These are phyloP conservation scores for Nicotiana attenuata DNA, from an alignment of 257 asterid species.

Conservation along the genomic window DNA sequence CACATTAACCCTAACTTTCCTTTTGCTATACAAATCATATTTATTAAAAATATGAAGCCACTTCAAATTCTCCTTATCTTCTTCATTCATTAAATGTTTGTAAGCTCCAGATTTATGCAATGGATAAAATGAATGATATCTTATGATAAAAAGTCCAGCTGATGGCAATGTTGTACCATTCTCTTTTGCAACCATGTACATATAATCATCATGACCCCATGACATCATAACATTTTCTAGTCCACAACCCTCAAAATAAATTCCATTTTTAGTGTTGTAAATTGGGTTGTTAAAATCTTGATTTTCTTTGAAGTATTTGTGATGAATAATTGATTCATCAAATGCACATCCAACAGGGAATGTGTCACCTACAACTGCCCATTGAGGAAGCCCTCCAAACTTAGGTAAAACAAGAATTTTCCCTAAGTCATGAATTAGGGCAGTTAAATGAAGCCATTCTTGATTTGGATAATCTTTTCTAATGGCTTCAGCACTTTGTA, in stretches of 20 bases:
- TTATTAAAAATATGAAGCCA: conserved; percentile 23
- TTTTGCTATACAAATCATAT: conserved; percentile 38
- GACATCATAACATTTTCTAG: conserved; percentile 33
- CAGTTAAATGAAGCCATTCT: conserved; percentile 39
- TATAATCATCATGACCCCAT: conserved; percentile 42
- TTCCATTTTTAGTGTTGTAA: conserved; percentile 24
- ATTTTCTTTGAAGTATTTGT: conserved; percentile 32
- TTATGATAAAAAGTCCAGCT: conserved; percentile 50
- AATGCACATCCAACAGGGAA: conserved; percentile 43
- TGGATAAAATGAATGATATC: conserved; percentile 54
- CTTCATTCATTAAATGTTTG: conserved; percentile 12
- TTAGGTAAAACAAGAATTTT: conserved; percentile 31
- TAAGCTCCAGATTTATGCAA: conserved; percentile 17
- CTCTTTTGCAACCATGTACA: conserved; percentile 43
- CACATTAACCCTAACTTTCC: conserved; percentile 28
- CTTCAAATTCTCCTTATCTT: conserved; percentile 19
- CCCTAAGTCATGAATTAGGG: conserved; percentile 40
- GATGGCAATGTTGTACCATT: conserved; percentile 50
- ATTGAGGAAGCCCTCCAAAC: conserved; percentile 36
- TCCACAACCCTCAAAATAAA: conserved; percentile 23
- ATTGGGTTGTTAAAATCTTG: conserved; percentile 22
- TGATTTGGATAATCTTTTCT: conserved; percentile 33
- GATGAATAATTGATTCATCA: conserved; percentile 35
- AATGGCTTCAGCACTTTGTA: conserved; percentile 37
- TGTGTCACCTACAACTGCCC: conserved; percentile 50